Percentiles rank a stretch among this genome's conserved stretches.
These are phyloP conservation scores for Paramecium tetraurelia DNA, from an alignment of 73 alveolate genomes.

Conservation along the genomic window DNA sequence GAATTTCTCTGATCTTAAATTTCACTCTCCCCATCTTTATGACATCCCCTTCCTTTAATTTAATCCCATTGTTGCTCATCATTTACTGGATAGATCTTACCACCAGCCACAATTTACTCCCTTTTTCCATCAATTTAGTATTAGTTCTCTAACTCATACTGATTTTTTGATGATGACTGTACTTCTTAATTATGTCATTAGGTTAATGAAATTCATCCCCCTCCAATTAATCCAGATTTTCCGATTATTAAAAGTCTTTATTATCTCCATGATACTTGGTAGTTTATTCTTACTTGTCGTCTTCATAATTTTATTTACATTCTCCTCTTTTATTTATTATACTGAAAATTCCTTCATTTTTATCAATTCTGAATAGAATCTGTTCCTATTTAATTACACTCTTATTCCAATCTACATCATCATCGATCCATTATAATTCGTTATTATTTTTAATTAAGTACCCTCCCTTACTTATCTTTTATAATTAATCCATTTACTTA, in stretches of 20 bases:
- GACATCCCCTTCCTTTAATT: conserved; percentile 52
- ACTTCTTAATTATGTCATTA: neutral
- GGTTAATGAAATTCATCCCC: conserved; percentile 45
- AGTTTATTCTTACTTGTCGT: neutral
- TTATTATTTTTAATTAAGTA: conserved; percentile 31
- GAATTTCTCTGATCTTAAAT: conserved; percentile 31
- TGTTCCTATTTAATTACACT: conserved; percentile 25
- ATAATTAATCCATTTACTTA: neutral
- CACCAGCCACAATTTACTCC: conserved; percentile 31
- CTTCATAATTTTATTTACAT: neutral
- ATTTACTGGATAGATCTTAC: neutral
- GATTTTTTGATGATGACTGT: neutral
- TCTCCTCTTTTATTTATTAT: conserved; percentile 14
- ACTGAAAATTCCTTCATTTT: neutral
- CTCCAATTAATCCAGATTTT: conserved; percentile 12
- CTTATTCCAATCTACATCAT: conserved; percentile 19
- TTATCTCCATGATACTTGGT: conserved; percentile 28
- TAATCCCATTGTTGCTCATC: neutral
- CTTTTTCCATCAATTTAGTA: conserved; percentile 45
- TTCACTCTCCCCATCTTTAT: conserved; percentile 54
- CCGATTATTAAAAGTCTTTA: conserved; percentile 38
- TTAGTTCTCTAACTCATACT: conserved; percentile 24
- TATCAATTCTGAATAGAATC: neutral
- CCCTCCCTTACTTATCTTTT: conserved; percentile 19
- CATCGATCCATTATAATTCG: conserved; percentile 34